Evolutionary conservation across 495 filamentous ascomycete genomes (phyloP).

Genomic region (Penicillium herquei): DNA sequence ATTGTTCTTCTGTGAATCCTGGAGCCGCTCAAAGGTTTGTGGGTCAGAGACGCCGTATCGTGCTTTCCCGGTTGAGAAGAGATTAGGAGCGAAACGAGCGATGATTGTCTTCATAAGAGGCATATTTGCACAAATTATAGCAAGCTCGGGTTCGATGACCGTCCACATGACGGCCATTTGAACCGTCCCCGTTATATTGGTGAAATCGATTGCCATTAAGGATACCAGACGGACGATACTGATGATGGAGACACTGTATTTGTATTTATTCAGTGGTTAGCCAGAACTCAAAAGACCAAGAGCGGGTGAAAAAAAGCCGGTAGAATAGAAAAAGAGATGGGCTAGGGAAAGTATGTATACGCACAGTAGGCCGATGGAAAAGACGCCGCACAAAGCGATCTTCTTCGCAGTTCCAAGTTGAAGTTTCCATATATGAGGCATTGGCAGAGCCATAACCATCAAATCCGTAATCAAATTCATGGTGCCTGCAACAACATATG

Average conservation of each 20-base stretch:
- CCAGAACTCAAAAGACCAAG: no score
- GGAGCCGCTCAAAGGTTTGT: background rate
- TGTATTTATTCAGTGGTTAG: background rate
- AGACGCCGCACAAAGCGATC: background rate
- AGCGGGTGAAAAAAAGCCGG: no score
- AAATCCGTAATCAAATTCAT: background rate
- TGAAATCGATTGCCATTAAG: background rate
- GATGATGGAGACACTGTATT: background rate
- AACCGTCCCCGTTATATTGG: background rate
- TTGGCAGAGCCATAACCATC: background rate
- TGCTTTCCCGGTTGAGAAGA: background rate
- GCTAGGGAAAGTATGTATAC: background rate
- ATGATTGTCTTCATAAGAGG: background rate
- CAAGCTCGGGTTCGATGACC: background rate
- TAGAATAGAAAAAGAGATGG: background rate
- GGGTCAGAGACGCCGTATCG: background rate
- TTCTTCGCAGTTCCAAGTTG: background rate
- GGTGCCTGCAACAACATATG: background rate
- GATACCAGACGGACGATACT: background rate
- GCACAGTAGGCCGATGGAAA: background rate
- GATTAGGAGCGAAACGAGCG: background rate
- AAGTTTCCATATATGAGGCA: constrained; percentile 1
- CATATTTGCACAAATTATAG: background rate
- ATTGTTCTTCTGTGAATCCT: background rate
- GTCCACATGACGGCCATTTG: constrained; percentile 2